Evolutionary conservation across 495 filamentous ascomycete genomes (phyloP).

Genomic region (Lindgomyces ingoldianus): DNA sequence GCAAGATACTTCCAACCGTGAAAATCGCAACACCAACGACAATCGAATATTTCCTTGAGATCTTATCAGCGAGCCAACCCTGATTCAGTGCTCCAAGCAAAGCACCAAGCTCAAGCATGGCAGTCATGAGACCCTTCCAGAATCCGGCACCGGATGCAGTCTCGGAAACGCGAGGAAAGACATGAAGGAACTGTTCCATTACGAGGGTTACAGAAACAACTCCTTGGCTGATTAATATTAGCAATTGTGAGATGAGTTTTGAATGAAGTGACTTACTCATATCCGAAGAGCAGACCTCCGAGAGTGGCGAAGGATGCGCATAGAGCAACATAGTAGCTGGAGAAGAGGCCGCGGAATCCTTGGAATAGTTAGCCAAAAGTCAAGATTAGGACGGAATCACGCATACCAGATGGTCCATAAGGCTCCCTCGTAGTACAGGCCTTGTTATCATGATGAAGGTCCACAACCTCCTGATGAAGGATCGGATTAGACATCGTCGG

Average conservation of each 20-base stretch:
- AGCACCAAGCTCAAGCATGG: conserved; percentile 62
- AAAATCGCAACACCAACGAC: conserved; percentile 59
- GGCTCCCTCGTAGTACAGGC: conserved; percentile 13
- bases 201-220: conserved; percentile 60
- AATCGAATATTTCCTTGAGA: conserved; percentile 60
- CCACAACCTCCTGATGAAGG: conserved; percentile 9
- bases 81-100: conserved; percentile 57
- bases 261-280: too few relatives aligned
- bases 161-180: conserved; percentile 52
- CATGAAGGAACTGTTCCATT: conserved; percentile 58
- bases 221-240: too few relatives aligned
- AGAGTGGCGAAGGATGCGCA: conserved; percentile 59
- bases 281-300: conserved; percentile 60
- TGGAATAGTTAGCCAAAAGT: not conserved
- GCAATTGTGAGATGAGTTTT: too few relatives aligned
- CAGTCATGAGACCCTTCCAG: conserved; percentile 61
- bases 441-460: not conserved
- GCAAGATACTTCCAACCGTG: conserved; percentile 56
- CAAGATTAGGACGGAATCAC: not conserved
- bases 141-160: conserved; percentile 53
- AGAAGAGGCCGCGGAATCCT: conserved; percentile 53
- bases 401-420: conserved; percentile 33
- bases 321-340: conserved; percentile 53
- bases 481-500: not conserved
- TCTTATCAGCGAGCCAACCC: conserved; percentile 61